These are phyloP conservation scores for Allium cepa DNA, from an alignment of 106 monocot genomes.

Conservation along the genomic window DNA sequence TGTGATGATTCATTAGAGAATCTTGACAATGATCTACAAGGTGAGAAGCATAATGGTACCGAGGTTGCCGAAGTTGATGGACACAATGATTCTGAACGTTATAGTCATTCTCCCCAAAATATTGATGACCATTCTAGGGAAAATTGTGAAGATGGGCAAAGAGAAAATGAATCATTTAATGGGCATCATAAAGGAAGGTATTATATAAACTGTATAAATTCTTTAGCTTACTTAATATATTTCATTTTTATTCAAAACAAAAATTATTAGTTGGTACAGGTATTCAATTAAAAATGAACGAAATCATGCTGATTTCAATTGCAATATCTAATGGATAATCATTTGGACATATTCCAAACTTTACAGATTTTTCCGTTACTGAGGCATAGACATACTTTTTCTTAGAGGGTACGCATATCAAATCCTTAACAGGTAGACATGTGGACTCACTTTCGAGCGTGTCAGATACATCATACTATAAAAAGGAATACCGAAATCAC, in stretches of 20 bases:
- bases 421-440: no score
- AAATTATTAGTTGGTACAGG: no score
- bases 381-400: no score
- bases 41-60: constrained; percentile 13
- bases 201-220: neutral
- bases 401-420: neutral
- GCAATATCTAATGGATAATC: no score
- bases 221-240: no score
- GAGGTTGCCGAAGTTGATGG: constrained; percentile 20
- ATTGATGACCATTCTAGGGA: neutral
- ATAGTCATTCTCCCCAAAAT: no score
- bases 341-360: no score
- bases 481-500: no score
- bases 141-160: no score
- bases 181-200: neutral
- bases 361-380: no score
- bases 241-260: neutral
- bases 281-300: neutral
- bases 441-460: no score
- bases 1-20: constrained; percentile 22
- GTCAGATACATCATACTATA: no score
- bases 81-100: constrained; percentile 13
- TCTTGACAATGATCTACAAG: constrained; percentile 21
- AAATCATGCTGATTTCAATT: neutral
- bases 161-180: neutral